Evolutionary conservation across 177 flowering plant species (phyloP), one percentile per base, ranked within the genome.

Genomic region (Vitis hybrid): DNA sequence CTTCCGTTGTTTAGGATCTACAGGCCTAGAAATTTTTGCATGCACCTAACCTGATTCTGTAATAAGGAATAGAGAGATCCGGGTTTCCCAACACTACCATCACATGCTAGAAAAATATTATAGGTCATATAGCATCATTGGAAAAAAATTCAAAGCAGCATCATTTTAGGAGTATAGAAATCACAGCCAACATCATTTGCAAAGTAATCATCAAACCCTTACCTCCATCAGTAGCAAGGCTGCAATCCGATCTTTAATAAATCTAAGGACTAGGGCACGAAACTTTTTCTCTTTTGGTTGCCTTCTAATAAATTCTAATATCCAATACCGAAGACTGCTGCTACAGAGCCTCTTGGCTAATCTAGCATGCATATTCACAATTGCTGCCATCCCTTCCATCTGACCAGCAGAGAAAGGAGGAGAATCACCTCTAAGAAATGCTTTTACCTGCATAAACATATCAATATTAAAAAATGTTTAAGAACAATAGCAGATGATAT

Each of bases 241-340:
- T 55, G 96, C 99, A 68, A 72, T 63, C 31, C 96, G 84, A 73
- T 93, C 96, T 81, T 95, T 95, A 68, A 95, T 86, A 73, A 93
- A 93, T 76, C 88, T 83, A 51, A 95, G 95, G 60, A 95, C 79
- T 82, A 95, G 76, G 2, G 92, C 99, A 62, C 81, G 90, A 49
- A 81, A 93, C 56, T 65, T 87, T 80, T 69, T 93, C 50, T 79
- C 91, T 77, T 86, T 88, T 39, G 94, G 94, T 69, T 95, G 97
- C 74, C 93, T 80, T 80, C 92, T 84, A 73, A 95, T 59, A 66
- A 72, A 92, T 79, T 95, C 98, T 72, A 95, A 61, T 71, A 84
- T 79, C 99, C 99, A 95, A 82, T 95, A 95, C 16, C 94, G 82
- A 51, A 90, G 88, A 80, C 98, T 90, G 79, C 74, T 85, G 75